These are phyloP conservation scores for Ustilago hordei DNA, from an alignment of 1,284 basidiomycete genomes.

Conservation along the genomic window DNA sequence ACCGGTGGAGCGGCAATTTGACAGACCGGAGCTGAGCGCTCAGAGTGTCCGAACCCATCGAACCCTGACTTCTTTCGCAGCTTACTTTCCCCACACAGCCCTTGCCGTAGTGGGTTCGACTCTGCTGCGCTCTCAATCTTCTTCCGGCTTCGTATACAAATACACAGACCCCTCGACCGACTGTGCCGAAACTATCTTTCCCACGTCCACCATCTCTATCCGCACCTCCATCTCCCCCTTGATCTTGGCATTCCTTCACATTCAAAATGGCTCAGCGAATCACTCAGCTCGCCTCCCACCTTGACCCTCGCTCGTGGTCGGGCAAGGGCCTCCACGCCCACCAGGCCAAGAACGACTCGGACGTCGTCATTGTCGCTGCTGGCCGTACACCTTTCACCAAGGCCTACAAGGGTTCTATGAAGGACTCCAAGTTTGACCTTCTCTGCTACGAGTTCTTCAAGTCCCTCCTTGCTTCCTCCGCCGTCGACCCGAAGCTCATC, in stretches of 20 bases:
- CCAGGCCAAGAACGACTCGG: conserved; percentile 58
- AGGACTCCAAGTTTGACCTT: conserved; percentile 74
- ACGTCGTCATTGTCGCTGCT: conserved; percentile 81
- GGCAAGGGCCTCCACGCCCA: conserved; percentile 59
- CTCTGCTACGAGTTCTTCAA: conserved; percentile 63
- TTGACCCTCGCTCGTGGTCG: conserved; percentile 63
- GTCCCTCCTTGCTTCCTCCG: conserved; percentile 76
- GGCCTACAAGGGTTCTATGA: conserved; percentile 82
- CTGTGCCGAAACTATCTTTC: neutral
- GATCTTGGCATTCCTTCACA: neutral
- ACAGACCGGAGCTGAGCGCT: conserved; percentile 15
- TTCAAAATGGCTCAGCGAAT: conserved; percentile 55
- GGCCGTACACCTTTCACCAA: conserved; percentile 82
- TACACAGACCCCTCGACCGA: neutral
- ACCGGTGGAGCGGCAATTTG: conserved; percentile 38
- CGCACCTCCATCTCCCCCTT: neutral
- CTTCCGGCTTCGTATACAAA: neutral
- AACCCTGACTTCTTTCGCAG: neutral
- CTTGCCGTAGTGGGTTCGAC: neutral
- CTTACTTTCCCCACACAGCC: conserved; percentile 21
- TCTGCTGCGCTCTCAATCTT: conserved; percentile 1
- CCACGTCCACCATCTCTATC: neutral
- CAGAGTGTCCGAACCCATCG: conserved; percentile 5
- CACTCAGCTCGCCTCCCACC: conserved; percentile 60
- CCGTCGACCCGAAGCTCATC: conserved; percentile 78